Evolutionary conservation across 2,329 filamentous ascomycete genomes (phyloP).

Genomic region (Westerdykella sp.): DNA sequence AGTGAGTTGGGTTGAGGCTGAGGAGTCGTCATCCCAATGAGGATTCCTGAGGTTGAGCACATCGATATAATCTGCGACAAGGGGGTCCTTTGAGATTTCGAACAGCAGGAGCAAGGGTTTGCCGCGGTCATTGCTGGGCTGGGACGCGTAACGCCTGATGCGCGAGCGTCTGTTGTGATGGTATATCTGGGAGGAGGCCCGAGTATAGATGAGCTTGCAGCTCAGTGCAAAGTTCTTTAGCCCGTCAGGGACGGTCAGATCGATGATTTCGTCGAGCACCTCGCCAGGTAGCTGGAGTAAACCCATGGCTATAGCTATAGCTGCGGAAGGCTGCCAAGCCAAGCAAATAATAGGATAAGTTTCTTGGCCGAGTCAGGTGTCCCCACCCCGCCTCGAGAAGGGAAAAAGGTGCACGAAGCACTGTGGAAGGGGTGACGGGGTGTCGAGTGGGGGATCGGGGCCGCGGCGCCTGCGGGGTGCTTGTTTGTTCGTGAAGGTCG

Average conservation of each 20-base stretch:
- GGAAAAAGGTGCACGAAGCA: too few relatives aligned
- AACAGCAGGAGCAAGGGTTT: constrained; percentile 21
- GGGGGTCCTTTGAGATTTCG: constrained; percentile 21
- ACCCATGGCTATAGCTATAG: constrained; percentile 12
- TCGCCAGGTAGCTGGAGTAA: constrained; percentile 30
- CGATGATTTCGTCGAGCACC: constrained; percentile 28
- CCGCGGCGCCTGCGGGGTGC: too few relatives aligned
- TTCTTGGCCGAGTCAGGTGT: too few relatives aligned
- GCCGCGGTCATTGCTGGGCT: constrained; percentile 8
- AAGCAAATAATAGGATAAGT: too few relatives aligned
- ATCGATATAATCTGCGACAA: constrained; percentile 28
- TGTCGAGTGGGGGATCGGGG: too few relatives aligned
- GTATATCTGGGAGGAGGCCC: constrained; percentile 20
- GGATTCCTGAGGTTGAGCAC: constrained; percentile 21
- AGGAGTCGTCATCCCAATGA: constrained; percentile 7
- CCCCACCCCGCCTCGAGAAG: too few relatives aligned
- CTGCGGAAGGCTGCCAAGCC: too few relatives aligned
- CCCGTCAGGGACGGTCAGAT: constrained; percentile 19
- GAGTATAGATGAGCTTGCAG: constrained; percentile 24
- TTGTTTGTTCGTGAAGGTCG: too few relatives aligned
- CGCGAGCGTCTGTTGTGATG: constrained; percentile 24
- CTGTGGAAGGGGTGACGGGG: too few relatives aligned
- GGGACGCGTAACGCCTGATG: constrained; percentile 19
- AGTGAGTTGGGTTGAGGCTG: neutral
- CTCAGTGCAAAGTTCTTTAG: constrained; percentile 26